A percentile compares a stretch with the other conserved stretches of the same genome.
Conservation (phyloP, 2,329 filamentous ascomycete species). For the Teratosphaeria zuluensis region DNA sequence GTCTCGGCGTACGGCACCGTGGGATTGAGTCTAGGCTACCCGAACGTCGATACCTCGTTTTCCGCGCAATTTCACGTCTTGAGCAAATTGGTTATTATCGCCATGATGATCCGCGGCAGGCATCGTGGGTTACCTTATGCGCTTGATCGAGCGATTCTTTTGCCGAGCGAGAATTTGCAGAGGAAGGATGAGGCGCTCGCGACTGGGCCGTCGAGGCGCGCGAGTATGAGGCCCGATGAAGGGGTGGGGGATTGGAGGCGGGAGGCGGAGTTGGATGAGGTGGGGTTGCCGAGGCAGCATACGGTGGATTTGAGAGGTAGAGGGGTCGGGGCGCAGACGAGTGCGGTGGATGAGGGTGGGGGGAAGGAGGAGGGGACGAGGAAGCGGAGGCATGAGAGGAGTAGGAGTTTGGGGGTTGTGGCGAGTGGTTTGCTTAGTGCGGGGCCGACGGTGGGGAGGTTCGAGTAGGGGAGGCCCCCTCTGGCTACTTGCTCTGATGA, state of each 20-base stretch:
- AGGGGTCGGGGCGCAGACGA: slow-evolving; percentile 4
- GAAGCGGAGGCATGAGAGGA: slow-evolving; percentile 11
- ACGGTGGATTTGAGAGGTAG: background rate
- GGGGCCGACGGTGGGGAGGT: slow-evolving; percentile 3
- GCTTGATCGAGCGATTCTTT: slow-evolving; percentile 58
- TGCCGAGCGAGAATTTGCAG: slow-evolving; percentile 56
- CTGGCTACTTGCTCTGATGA: too few relatives aligned
- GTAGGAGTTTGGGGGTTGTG: slow-evolving; percentile 17
- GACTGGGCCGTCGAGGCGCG: background rate
- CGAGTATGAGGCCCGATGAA: background rate
- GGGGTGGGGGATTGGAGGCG: slow-evolving; percentile 10
- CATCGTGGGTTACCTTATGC: slow-evolving; percentile 58
- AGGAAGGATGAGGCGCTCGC: slow-evolving; percentile 47
- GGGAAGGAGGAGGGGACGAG: slow-evolving; percentile 6
- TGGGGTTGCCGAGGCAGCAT: slow-evolving; percentile 18
- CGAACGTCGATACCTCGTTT: slow-evolving; percentile 66
- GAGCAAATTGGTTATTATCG: slow-evolving; percentile 55
- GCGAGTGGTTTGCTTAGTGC: slow-evolving; percentile 8
- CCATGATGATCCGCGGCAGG: slow-evolving; percentile 56
- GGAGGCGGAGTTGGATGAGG: slow-evolving; percentile 18
- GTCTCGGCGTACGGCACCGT: slow-evolving; percentile 92
- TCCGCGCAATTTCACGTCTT: slow-evolving; percentile 69
- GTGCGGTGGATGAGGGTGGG: slow-evolving; percentile 8
- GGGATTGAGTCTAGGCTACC: slow-evolving; percentile 77
- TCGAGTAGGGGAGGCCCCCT: background rate